phyloP scores from a whole-genome alignment of 352 stramenopile genomes.

The Chrysophaeum taylorii region DNA sequence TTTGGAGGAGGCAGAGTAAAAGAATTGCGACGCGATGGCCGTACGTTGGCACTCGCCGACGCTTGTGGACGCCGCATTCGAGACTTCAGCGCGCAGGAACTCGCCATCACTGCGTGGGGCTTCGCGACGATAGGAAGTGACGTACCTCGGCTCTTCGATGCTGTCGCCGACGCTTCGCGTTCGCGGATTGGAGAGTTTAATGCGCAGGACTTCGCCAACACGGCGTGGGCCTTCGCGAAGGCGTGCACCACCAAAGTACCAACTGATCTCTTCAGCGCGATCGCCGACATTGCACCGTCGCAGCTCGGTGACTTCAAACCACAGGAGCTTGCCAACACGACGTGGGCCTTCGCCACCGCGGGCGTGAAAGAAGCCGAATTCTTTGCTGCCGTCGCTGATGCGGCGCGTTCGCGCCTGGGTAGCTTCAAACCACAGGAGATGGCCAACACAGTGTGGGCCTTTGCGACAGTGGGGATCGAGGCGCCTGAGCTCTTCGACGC shows the following conservation, averaged over 20 bases:
- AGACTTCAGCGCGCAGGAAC: background rate
- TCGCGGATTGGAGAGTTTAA: background rate
- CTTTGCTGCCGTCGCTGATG: conserved; percentile 33
- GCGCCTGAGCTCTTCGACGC: conserved; percentile 1
- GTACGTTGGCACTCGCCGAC: too few species aligned
- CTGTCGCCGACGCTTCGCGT: background rate
- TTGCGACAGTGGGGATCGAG: background rate
- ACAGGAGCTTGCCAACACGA: conserved; percentile 47
- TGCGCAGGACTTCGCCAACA: background rate
- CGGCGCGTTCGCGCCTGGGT: background rate
- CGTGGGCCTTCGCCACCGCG: conserved; percentile 44
- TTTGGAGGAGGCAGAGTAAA: too few species aligned
- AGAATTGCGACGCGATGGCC: too few species aligned
- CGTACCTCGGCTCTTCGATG: background rate
- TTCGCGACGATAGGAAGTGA: background rate
- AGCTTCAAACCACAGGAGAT: background rate
- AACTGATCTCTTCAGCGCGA: background rate
- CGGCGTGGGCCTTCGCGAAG: background rate
- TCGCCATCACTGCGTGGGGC: background rate
- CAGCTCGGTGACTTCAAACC: conserved; percentile 21
- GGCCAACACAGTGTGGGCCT: background rate
- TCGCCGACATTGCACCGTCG: background rate
- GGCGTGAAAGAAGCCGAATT: conserved; percentile 30
- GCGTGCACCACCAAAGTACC: background rate
- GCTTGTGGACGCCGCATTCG: too few species aligned